phyloP scores from a whole-genome alignment of 2,329 filamentous ascomycete genomes.

The Paraphoma sp. region DNA sequence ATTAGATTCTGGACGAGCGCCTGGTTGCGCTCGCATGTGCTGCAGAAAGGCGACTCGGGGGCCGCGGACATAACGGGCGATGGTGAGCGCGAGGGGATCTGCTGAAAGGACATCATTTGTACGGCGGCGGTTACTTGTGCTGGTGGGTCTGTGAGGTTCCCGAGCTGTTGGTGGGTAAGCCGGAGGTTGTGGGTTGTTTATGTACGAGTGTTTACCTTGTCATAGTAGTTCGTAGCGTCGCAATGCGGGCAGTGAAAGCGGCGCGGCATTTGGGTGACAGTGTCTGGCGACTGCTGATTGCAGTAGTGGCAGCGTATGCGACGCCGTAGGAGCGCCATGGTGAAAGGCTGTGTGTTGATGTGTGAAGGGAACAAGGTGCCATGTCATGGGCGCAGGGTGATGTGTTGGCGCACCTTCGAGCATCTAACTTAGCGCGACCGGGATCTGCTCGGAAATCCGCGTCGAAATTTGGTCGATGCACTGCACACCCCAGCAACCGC shows the following conservation, averaged over 20 bases:
- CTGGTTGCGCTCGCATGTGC: slow-evolving; percentile 87
- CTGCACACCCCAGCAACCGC: neutral
- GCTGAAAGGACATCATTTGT: slow-evolving; percentile 26
- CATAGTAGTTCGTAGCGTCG: slow-evolving; percentile 87
- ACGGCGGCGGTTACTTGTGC: slow-evolving; percentile 54
- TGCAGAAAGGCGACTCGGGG: slow-evolving; percentile 66
- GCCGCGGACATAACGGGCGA: slow-evolving; percentile 28
- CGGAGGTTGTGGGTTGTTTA: slow-evolving; percentile 1
- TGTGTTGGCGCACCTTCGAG: slow-evolving; percentile 9
- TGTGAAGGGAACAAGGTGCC: slow-evolving; percentile 3
- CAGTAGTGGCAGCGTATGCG: slow-evolving; percentile 46
- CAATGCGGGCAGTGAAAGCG: slow-evolving; percentile 63
- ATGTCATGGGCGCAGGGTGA: slow-evolving; percentile 14
- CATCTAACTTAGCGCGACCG: neutral
- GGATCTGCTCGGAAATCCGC: neutral
- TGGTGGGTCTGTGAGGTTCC: slow-evolving; percentile 87
- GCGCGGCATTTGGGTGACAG: slow-evolving; percentile 26
- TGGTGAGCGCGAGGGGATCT: slow-evolving; percentile 33
- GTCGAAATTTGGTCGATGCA: neutral
- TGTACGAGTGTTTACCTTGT: slow-evolving; percentile 66
- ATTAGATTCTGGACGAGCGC: slow-evolving; percentile 77
- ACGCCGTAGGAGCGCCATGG: slow-evolving; percentile 44
- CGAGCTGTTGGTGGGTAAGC: slow-evolving; percentile 65
- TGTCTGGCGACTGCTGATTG: slow-evolving; percentile 31
- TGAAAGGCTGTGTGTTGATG: slow-evolving; percentile 5